Evolutionary conservation across 2,329 filamentous ascomycete species (phyloP).

Genomic region (Aureobasidium sp.): DNA sequence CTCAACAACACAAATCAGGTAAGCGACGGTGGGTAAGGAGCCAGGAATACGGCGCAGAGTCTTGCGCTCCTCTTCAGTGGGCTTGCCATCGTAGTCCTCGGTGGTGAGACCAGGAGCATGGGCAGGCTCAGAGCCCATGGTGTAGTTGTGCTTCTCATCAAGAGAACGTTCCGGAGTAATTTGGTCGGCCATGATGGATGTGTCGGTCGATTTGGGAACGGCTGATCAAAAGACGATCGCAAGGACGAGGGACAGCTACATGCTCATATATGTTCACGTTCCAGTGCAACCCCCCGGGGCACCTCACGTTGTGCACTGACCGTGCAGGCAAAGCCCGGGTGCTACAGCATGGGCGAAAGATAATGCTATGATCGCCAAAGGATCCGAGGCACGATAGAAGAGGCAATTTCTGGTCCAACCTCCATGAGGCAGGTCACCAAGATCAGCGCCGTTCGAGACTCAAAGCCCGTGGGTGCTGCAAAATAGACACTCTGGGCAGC

Average conservation of each 20-base stretch:
- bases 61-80: conserved; percentile 41
- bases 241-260: not conserved
- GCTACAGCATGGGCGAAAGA: not conserved
- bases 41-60: conserved; percentile 46
- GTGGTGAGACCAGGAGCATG: conserved; percentile 16
- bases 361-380: conserved; percentile 1
- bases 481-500: not conserved
- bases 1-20: conserved; percentile 52
- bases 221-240: not conserved
- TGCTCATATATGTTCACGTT: conserved; percentile 6
- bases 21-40: conserved; percentile 46
- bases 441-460: conserved; percentile 7
- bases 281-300: not conserved
- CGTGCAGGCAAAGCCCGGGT: conserved; percentile 5
- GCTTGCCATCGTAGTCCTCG: conserved; percentile 21
- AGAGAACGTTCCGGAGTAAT: not conserved
- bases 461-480: not conserved
- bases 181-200: conserved; percentile 11
- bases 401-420: not conserved
- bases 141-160: conserved; percentile 3
- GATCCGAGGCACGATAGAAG: conserved; percentile 5
- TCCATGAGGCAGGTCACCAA: conserved; percentile 10
- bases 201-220: not conserved
- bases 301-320: conserved; percentile 4
- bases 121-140: conserved; percentile 10